Evolutionary conservation across 164 flowering plant species (phyloP), one percentile per base, ranked within the genome.

Genomic region (Buxus sempervirens): DNA sequence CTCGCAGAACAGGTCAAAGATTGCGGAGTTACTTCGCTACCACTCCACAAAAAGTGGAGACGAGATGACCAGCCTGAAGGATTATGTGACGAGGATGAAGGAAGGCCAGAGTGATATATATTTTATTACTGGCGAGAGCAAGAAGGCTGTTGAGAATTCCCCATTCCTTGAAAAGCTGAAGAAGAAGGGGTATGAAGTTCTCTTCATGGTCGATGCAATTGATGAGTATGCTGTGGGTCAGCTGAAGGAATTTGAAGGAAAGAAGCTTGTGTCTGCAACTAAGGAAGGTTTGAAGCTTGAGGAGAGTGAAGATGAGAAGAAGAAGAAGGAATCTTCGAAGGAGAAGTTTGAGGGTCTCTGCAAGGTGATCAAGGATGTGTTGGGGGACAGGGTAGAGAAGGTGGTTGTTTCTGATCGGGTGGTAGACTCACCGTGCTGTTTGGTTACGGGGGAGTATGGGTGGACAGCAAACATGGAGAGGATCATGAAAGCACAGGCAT

Each of bases 201-300:
- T 86, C 4, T 84, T 32, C 82, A 86, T 86, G 90, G 90, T 86
- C 64, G 90, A 86, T 70, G 90, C 90, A 25, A 86, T 86, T 63
- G 90, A 86, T 74, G 90, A 86, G 73, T 86, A 86, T 74, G 88
- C 86, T 20, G 79, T 86, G 38, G 88, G 90, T 49, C 90, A 86
- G 67, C 70, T 86, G 64, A 86, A 86, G 85, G 90, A 86, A 28
- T 86, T 74, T 54, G 90, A 86, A 73, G 90, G 90, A n/a, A 86
- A 86, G 84, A 86, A 86, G 77, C 84, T 86, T 20, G 88, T 86
- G 0, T 86, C 89, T 58, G 89, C 89, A 0, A 86, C 89, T 68
- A 86, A 86, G 81, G 90, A 86, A 56, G 90, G 90, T 24, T 63
- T 86, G 68, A 82, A 86, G 73, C 79, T 84, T 21, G 90, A 86